A percentile compares a stretch with the other conserved stretches of the same genome.
Evolutionary conservation across 192 early-diverging fungal genomes (phyloP).

Genomic region (Coemansia sp.): DNA sequence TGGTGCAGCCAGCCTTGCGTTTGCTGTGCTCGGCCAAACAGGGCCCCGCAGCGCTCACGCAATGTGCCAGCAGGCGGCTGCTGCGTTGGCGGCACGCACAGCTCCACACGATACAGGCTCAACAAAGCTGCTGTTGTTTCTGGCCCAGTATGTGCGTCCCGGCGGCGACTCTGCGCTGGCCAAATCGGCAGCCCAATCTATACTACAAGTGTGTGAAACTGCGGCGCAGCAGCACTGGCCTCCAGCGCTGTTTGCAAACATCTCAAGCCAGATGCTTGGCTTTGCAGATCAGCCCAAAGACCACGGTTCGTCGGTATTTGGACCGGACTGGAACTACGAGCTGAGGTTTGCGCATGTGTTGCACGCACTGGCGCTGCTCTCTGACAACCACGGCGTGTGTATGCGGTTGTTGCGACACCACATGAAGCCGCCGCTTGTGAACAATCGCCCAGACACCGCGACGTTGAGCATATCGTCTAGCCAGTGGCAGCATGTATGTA

Average conservation of each 20-base stretch:
- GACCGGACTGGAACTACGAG: conserved; percentile 27
- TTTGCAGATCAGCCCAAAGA: neutral
- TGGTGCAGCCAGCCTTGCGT: conserved; percentile 30
- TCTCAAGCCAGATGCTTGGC: conserved; percentile 1
- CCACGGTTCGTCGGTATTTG: conserved; percentile 6
- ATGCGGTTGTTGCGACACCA: conserved; percentile 9
- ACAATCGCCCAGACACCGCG: no score
- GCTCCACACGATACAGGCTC: conserved; percentile 14
- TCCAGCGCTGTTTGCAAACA: conserved; percentile 15
- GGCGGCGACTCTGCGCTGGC: conserved; percentile 8
- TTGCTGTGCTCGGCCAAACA: conserved; percentile 22
- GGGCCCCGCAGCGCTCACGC: conserved; percentile 3
- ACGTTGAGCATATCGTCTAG: conserved; percentile 18
- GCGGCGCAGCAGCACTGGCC: conserved; percentile 30
- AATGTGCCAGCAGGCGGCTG: conserved; percentile 38
- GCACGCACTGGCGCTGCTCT: conserved; percentile 21
- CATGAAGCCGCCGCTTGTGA: neutral
- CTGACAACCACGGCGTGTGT: conserved; percentile 8
- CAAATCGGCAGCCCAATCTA: conserved; percentile 4
- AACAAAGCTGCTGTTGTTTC: conserved; percentile 16
- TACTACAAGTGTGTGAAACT: conserved; percentile 23
- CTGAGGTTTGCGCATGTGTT: conserved; percentile 27
- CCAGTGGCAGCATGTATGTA: conserved; percentile 31
- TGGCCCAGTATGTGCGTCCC: conserved; percentile 24
- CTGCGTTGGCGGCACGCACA: conserved; percentile 19